phyloP scores from a whole-genome alignment of 805 yeast genomes.

The Sporopachydermia lactativora region DNA sequence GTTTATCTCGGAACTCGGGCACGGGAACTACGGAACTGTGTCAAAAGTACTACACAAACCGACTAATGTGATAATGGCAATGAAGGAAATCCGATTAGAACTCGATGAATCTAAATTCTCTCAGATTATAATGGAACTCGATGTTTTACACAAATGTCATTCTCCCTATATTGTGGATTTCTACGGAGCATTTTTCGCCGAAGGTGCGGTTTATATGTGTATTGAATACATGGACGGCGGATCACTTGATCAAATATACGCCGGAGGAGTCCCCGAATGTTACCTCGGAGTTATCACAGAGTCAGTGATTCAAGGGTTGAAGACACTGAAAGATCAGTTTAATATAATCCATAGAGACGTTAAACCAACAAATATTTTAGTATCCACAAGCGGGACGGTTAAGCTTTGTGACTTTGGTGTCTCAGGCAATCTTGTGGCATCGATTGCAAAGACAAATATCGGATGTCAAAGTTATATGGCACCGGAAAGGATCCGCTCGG shows the following conservation, averaged over 20 bases:
- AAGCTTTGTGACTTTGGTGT: constrained; percentile 96
- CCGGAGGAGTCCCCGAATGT: constrained; percentile 60
- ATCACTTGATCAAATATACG: constrained; percentile 73
- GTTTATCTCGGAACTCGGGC: constrained; percentile 77
- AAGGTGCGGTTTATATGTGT: constrained; percentile 97
- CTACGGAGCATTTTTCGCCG: constrained; percentile 94
- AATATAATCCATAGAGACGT: constrained; percentile 94
- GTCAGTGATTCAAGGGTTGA: constrained; percentile 68
- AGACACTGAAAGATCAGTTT: constrained; percentile 74
- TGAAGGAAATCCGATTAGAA: constrained; percentile 92
- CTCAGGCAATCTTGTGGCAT: constrained; percentile 86
- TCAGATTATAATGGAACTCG: constrained; percentile 93
- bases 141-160: constrained; percentile 80
- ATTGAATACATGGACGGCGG: constrained; percentile 98
- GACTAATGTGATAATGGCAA: constrained; percentile 85
- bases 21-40: constrained; percentile 95
- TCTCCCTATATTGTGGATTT: constrained; percentile 90
- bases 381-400: constrained; percentile 71
- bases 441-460: constrained; percentile 86
- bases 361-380: constrained; percentile 87
- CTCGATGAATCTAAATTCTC: constrained; percentile 87
- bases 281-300: constrained; percentile 70
- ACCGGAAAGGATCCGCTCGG: constrained; percentile 83
- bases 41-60: constrained; percentile 88
- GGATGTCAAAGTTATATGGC: constrained; percentile 99